These are phyloP conservation scores for Thielaviopsis euricoi DNA, from an alignment of 2,329 filamentous ascomycete species.

Conservation along the genomic window DNA sequence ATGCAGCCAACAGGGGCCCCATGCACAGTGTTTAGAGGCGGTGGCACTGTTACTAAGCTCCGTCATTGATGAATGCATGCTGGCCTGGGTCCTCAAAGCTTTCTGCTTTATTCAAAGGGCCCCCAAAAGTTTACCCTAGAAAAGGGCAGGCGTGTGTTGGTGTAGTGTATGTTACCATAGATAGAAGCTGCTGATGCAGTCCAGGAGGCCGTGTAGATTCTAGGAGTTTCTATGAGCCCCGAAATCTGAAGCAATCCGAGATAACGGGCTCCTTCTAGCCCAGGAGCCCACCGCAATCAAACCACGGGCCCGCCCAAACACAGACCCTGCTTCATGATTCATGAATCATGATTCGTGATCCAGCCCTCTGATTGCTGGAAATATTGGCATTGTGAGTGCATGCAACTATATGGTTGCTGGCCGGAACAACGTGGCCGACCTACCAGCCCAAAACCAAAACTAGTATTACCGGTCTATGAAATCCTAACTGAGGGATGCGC, in stretches of 20 bases:
- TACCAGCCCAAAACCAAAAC: background rate
- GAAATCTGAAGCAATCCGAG: conserved; percentile 1
- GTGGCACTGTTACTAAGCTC: background rate
- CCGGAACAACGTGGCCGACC: background rate
- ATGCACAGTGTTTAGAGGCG: background rate
- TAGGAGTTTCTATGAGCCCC: conserved; percentile 4
- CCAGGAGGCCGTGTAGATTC: background rate
- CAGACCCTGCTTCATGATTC: background rate
- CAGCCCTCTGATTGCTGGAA: background rate
- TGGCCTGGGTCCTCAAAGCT: background rate
- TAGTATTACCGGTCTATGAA: background rate
- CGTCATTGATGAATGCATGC: background rate
- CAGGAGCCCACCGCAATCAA: background rate
- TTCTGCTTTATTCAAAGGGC: background rate
- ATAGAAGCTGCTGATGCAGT: background rate
- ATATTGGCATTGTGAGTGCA: background rate
- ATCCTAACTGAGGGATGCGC: background rate
- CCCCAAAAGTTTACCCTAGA: background rate
- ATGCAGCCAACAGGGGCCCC: background rate
- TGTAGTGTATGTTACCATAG: no score
- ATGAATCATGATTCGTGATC: background rate
- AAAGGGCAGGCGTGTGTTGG: background rate
- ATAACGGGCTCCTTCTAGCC: background rate
- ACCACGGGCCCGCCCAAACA: background rate
- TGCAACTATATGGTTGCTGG: background rate